phyloP scores from a whole-genome alignment of 1,284 basidiomycete genomes.

The Malassezia furfur region DNA sequence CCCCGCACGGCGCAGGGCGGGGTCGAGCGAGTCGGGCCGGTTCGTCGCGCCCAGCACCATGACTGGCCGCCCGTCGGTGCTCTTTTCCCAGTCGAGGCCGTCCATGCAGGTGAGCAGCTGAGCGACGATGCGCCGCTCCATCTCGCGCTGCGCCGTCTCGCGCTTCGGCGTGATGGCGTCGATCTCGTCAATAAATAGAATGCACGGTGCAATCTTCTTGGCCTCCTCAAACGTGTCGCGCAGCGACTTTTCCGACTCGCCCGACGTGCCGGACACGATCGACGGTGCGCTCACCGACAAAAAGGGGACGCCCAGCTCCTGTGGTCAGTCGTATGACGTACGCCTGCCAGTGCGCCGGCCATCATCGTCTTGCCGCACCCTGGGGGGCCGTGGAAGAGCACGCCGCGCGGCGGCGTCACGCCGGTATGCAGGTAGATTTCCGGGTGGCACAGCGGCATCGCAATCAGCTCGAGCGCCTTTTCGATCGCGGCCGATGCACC shows the following conservation, averaged over 20 bases:
- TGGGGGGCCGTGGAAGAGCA: constrained; percentile 85
- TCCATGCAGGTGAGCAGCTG: constrained; percentile 97
- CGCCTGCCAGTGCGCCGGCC: constrained; percentile 67
- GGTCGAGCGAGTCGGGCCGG: constrained; percentile 83
- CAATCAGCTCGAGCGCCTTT: constrained; percentile 87
- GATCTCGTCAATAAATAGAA: constrained; percentile 65
- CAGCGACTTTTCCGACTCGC: constrained; percentile 90
- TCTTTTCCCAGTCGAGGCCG: constrained; percentile 80
- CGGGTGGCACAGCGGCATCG: constrained; percentile 85
- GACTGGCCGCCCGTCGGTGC: constrained; percentile 55
- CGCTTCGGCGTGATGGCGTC: constrained; percentile 95
- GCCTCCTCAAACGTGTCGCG: constrained; percentile 77
- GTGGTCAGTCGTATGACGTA: constrained; percentile 50
- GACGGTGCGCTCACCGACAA: constrained; percentile 86
- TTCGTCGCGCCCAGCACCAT: constrained; percentile 95
- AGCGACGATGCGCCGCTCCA: constrained; percentile 93
- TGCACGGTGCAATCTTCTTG: constrained; percentile 38
- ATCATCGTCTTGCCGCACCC: constrained; percentile 75
- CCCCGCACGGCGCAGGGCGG: constrained; percentile 81
- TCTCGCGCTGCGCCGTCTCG: constrained; percentile 81
- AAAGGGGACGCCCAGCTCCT: constrained; percentile 65
- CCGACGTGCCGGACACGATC: constrained; percentile 93
- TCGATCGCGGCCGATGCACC: constrained; percentile 77
- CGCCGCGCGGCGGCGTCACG: constrained; percentile 83
- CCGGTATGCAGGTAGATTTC: constrained; percentile 90